phyloP scores from a whole-genome alignment of 441 rosid genomes.

The Capsella rubella region DNA sequence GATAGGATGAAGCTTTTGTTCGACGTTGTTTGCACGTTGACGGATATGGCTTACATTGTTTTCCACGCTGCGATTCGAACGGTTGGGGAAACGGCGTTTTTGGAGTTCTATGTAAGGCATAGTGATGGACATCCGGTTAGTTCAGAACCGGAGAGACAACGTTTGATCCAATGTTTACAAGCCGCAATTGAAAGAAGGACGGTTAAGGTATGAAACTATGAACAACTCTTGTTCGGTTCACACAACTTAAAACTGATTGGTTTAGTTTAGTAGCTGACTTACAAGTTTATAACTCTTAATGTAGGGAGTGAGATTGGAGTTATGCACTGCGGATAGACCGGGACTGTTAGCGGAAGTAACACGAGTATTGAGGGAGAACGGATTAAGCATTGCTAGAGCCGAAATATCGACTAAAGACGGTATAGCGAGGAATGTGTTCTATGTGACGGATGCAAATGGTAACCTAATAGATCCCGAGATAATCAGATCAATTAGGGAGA shows the following conservation, averaged over 20 bases:
- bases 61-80: slow-evolving; percentile 74
- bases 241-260: background rate
- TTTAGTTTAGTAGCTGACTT: background rate
- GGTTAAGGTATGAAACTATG: slow-evolving; percentile 58
- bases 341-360: slow-evolving; percentile 87
- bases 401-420: slow-evolving; percentile 73
- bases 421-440: slow-evolving; percentile 65
- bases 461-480: slow-evolving; percentile 63
- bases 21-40: slow-evolving; percentile 89
- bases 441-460: slow-evolving; percentile 77
- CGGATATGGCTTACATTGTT: slow-evolving; percentile 91
- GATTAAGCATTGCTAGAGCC: slow-evolving; percentile 82
- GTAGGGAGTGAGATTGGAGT: slow-evolving; percentile 87
- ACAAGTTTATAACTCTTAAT: background rate
- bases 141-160: slow-evolving; percentile 89
- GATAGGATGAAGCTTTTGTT: slow-evolving; percentile 81
- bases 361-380: slow-evolving; percentile 79
- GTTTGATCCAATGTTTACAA: slow-evolving; percentile 80
- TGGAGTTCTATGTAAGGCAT: slow-evolving; percentile 83
- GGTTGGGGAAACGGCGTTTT: slow-evolving; percentile 43
- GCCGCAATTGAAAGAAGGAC: slow-evolving; percentile 87
- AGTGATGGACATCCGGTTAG: slow-evolving; percentile 83
- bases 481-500: slow-evolving; percentile 71
- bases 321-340: slow-evolving; percentile 62
- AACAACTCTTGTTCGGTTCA: background rate